phyloP scores from a whole-genome alignment of 164 flowering plant species.

The Akebia trifoliata region DNA sequence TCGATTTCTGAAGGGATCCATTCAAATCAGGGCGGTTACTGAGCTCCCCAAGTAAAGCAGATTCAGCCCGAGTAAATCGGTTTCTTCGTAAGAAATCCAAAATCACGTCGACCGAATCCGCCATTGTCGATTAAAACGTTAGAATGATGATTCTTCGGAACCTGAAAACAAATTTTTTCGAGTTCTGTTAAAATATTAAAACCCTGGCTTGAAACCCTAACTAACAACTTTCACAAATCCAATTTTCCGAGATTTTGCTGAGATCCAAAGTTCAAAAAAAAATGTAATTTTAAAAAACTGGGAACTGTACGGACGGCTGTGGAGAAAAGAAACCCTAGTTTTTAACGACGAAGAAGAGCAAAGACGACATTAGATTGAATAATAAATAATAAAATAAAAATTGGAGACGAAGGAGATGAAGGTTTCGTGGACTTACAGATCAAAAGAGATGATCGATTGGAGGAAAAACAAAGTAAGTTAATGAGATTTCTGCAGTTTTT shows the following conservation, averaged over 20 bases:
- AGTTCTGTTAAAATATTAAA: background rate
- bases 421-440: slow-evolving; percentile 9
- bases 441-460: background rate
- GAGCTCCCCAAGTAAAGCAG: slow-evolving; percentile 80
- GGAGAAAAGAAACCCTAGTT: slow-evolving; percentile 9
- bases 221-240: background rate
- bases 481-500: background rate
- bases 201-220: slow-evolving; percentile 11
- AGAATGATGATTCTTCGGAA: slow-evolving; percentile 7
- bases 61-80: slow-evolving; percentile 68
- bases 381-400: background rate
- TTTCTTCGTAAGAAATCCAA: slow-evolving; percentile 65
- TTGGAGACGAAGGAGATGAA: background rate
- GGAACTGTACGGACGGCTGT: background rate
- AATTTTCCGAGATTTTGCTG: background rate
- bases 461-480: background rate
- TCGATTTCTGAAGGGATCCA: slow-evolving; percentile 43
- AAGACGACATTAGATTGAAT: background rate
- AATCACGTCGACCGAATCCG: slow-evolving; percentile 55
- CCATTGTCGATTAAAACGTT: slow-evolving; percentile 33
- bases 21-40: slow-evolving; percentile 47
- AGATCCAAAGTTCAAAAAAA: slow-evolving; percentile 6
- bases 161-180: slow-evolving; percentile 1
- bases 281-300: background rate
- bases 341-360: background rate